phyloP scores from a whole-genome alignment of 2,329 filamentous ascomycete species.

The Claviceps pazoutovae region DNA sequence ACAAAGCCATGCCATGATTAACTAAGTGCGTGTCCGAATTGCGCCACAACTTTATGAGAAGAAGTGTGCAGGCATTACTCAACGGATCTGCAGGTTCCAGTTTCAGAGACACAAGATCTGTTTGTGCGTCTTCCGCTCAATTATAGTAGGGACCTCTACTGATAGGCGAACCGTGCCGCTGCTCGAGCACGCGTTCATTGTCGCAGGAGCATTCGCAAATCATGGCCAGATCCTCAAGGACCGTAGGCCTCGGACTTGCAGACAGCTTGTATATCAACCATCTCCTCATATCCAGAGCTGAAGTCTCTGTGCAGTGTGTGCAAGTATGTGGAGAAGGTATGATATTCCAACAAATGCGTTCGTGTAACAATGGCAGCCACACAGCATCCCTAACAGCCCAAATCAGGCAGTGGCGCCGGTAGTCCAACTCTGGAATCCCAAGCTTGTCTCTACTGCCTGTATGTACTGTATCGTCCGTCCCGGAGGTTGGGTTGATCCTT shows the following conservation, averaged over 20 bases:
- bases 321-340: background rate
- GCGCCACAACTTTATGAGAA: background rate
- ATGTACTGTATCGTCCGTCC: background rate
- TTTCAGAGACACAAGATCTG: background rate
- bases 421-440: background rate
- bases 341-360: background rate
- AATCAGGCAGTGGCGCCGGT: constrained; percentile 1
- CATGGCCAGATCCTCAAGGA: background rate
- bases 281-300: background rate
- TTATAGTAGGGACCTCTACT: background rate
- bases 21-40: background rate
- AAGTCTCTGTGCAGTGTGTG: background rate
- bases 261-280: background rate
- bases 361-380: background rate
- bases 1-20: background rate
- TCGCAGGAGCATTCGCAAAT: background rate
- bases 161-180: background rate
- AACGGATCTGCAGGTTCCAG: background rate
- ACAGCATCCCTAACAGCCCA: background rate
- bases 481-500: background rate
- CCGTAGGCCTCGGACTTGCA: background rate
- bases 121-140: background rate
- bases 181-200: background rate
- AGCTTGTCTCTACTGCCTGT: background rate
- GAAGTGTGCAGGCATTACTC: background rate